These are phyloP conservation scores for Solanum appendiculatum DNA, from an alignment of 257 asterid genomes.

Conservation along the genomic window DNA sequence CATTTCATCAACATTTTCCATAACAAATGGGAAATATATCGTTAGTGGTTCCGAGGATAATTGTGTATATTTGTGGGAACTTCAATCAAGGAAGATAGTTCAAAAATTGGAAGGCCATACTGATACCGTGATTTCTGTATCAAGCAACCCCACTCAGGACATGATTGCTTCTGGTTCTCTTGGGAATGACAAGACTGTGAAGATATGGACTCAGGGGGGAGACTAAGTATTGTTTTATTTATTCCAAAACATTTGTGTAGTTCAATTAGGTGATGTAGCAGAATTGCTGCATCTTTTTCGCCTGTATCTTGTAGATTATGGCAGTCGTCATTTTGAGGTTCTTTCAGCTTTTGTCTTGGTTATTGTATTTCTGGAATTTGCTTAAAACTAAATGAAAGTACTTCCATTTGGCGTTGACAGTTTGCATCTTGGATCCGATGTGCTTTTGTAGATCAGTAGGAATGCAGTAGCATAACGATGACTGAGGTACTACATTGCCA, in stretches of 20 bases:
- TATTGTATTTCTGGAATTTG: not conserved
- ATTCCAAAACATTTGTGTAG: not conserved
- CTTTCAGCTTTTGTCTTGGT: not conserved
- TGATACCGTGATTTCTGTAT: conserved; percentile 62
- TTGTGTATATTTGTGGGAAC: conserved; percentile 78
- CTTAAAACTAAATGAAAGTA: not conserved
- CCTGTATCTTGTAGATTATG: not conserved
- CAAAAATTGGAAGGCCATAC: conserved; percentile 96
- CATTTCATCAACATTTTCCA: conserved; percentile 66
- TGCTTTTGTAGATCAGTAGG: not conserved
- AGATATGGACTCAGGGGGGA: conserved; percentile 46
- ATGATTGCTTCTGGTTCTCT: conserved; percentile 90
- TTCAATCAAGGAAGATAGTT: conserved; percentile 74
- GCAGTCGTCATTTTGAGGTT: not conserved
- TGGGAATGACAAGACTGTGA: conserved; percentile 68
- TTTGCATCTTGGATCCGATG: not conserved
- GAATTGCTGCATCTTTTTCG: not conserved
- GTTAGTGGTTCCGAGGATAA: conserved; percentile 95
- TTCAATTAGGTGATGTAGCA: not conserved
- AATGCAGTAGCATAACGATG: not conserved
- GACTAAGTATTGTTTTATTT: not conserved
- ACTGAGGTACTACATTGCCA: not conserved
- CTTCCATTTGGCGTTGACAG: not conserved
- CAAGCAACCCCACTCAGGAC: conserved; percentile 75
- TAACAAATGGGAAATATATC: conserved; percentile 83